Evolutionary conservation across 169 alveolate genomes (phyloP), one percentile per base, ranked within the genome.

Genomic region (Miamiensis avidus): DNA sequence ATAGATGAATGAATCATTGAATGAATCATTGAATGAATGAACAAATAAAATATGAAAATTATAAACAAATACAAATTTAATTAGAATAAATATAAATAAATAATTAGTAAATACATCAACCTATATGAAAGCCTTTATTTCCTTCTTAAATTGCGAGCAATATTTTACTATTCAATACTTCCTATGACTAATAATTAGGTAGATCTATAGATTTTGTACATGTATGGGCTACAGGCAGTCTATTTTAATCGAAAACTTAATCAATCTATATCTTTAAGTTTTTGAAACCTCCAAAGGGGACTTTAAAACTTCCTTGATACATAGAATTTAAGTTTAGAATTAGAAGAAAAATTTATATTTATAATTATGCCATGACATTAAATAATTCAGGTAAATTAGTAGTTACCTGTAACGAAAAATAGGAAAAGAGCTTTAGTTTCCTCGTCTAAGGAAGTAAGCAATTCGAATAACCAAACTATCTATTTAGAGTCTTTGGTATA

Each of bases 221-320:
- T 27, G 99, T 99, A 90, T 99, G 99, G 11, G 99, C 99, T 20
- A 99, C 91, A 49, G 99, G 99, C 32, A 99, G 95, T n/a, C 65
- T 34, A 49, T 79, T 79, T 79, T 34, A 29, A 79, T 64, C 64
- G 29, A 49, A 34, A 32, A 49, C 65, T 89, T 79, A 49, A 64
- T 97, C 97, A 69, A 99, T 97, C 74, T 98, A 95, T 92, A 99
- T 97, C 88, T 97, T 97, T 76, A 99, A 93, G 49, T 97, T 96
- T 94, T 96, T 96, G 95, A 99, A 99, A 79, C 99, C 99, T 82
- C 99, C 99, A 69, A 99, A 88, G 34, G 99, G 99, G 25, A 99
- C 99, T 88, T 97, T 96, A 28, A 98, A 89, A 33, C 93, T 82
- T 4, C 82, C 79, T 69, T 79, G 28, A 28, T n/a, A n/a, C n/a